Base-by-base conservation (phyloP, 257 asterid species). In the Thymus mandschuricus region DNA sequence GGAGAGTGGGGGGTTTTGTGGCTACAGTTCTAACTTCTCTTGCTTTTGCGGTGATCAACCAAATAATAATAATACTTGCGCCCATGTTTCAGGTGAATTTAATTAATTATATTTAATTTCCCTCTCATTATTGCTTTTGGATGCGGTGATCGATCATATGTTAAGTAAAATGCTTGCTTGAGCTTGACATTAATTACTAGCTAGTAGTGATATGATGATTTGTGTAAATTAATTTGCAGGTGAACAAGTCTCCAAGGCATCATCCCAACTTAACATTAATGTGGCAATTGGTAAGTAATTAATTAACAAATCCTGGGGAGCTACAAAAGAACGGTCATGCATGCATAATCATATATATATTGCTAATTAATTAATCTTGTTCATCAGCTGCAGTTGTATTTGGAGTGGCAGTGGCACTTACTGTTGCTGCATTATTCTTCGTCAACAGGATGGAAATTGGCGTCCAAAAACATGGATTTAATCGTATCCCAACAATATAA, bases 1-100 rank as follows among this genome's bases (percentile, higher is more conserved):
- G n/a, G 60, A 35, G 5, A 46, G 75, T 48, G 75, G 75, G 10
- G 68, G 68, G 0, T 59, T 70, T 46, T 70, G 75, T 59, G 75
- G 75, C 10, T 59, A 48, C 15, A 43, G 10, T 29, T 68, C 64
- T 6, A 35, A 28, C 10, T 48, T 12, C 11, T 49, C 8, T 2
- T 70, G 75, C 68, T 46, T 31, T 33, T 70, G 75, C 68, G 60
- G 35, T 13, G 12, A 69, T 70, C 60, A 60, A 15, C 27, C 10
- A 1, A 30, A 33, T n/a, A 49, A 35, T 15, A 45, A n/a, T 1
- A 45, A 34, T 34, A 38, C 11, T 48, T 70, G 75, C 60, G 21
- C 21, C 21, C 68, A 60, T 21, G 60, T 6, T 59, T 35, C 33
- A 12, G 66, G 67, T 70, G 45, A 43, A 52, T 40, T 9, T 0